These are phyloP conservation scores for Thermothelomyces thermophilus DNA, from an alignment of 2,329 filamentous ascomycete species.

Conservation along the genomic window DNA sequence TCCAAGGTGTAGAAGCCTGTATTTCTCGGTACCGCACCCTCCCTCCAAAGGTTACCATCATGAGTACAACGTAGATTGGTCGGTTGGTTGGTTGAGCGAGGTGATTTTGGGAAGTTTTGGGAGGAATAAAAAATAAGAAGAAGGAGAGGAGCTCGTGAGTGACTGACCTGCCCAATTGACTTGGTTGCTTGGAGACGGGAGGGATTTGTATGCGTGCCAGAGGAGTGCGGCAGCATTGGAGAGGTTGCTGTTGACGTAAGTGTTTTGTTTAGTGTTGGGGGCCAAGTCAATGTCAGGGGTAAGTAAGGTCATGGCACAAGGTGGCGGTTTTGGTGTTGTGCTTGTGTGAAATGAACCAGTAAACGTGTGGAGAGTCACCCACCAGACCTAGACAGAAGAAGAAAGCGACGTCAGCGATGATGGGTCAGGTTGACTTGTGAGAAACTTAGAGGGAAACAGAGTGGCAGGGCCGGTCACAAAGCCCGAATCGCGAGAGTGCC, in stretches of 20 bases:
- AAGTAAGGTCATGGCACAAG: no score
- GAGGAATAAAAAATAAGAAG: no score
- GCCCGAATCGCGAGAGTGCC: no score
- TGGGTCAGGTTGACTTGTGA: background rate
- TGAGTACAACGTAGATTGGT: no score
- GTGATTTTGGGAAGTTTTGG: no score
- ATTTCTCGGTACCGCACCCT: no score
- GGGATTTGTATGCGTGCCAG: conserved; percentile 72
- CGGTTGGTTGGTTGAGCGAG: no score
- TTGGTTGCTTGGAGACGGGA: conserved; percentile 55
- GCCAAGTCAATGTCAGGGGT: no score
- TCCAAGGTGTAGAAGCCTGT: conserved; percentile 69
- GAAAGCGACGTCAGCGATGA: background rate
- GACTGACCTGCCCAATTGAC: conserved; percentile 68
- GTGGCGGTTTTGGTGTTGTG: no score
- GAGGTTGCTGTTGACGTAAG: conserved; percentile 46
- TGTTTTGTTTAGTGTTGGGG: background rate
- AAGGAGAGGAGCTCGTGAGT: background rate
- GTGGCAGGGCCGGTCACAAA: background rate
- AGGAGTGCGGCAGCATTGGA: conserved; percentile 68
- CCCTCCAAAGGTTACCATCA: no score
- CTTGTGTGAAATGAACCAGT: no score
- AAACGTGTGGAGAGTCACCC: no score
- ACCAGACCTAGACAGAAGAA: conserved; percentile 8
- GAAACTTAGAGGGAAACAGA: background rate